These are phyloP conservation scores for Euphrasia arctica DNA, from an alignment of 305 asterid species.

Conservation along the genomic window DNA sequence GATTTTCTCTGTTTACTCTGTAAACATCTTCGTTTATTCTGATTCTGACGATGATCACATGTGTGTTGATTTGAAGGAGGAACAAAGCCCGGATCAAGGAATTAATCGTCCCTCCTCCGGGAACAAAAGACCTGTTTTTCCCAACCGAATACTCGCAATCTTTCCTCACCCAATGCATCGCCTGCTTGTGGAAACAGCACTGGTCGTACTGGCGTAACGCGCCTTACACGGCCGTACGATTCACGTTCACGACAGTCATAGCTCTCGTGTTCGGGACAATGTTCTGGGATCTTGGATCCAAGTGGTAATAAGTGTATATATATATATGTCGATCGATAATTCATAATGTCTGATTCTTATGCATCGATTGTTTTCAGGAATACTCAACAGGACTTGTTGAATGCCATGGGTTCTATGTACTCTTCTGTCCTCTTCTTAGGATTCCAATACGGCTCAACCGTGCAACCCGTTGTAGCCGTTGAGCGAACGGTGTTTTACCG, in stretches of 20 bases:
- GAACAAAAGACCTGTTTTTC: no score
- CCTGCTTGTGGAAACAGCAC: no score
- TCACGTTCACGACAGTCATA: neutral
- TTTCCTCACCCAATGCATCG: no score
- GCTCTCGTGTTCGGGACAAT: neutral
- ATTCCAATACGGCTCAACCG: conserved; percentile 4
- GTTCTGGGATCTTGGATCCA: conserved; percentile 25
- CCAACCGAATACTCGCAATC: no score
- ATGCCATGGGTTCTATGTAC: conserved; percentile 23
- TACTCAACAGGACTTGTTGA: neutral
- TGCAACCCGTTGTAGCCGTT: neutral
- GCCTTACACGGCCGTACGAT: neutral
- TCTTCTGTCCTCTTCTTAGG: conserved; percentile 18
- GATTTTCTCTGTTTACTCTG: no score
- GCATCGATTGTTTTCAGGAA: neutral
- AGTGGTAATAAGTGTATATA: conserved; percentile 1
- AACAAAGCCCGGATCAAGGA: no score
- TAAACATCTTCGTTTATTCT: no score
- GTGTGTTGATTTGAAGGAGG: no score
- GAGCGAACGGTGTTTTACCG: neutral
- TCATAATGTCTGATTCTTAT: neutral
- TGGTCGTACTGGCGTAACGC: neutral
- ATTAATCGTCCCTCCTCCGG: no score
- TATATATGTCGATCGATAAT: neutral
- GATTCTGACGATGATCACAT: no score